Conservation (phyloP, 2,329 filamentous ascomycete species). For the Drechslera avenae region DNA sequence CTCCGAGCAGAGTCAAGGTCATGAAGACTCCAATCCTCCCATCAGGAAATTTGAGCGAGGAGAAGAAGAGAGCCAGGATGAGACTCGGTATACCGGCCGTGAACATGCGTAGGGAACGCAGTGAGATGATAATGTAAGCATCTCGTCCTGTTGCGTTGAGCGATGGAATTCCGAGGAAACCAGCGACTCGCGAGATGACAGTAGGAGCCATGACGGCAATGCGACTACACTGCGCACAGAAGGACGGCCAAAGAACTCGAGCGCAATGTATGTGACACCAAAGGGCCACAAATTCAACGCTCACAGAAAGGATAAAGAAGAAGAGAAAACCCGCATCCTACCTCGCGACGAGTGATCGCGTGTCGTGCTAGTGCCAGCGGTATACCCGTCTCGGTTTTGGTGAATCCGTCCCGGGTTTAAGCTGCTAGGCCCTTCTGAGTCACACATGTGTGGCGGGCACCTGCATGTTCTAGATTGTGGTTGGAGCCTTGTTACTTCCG, state of each 20-base stretch:
- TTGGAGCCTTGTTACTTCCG: slow-evolving; percentile 4
- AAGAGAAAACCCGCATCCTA: slow-evolving; percentile 8
- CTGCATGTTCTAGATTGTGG: slow-evolving; percentile 1
- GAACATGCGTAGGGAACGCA: slow-evolving; percentile 45
- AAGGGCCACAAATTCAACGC: not conserved
- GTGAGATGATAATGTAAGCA: slow-evolving; percentile 52
- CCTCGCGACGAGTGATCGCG: slow-evolving; percentile 9
- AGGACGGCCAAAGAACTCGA: not conserved
- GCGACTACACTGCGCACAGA: not conserved
- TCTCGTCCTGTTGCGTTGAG: slow-evolving; percentile 42
- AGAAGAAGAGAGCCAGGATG: slow-evolving; percentile 48
- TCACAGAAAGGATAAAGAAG: slow-evolving; percentile 7
- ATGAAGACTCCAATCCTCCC: slow-evolving; percentile 48
- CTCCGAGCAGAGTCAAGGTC: slow-evolving; percentile 49
- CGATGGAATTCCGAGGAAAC: slow-evolving; percentile 41
- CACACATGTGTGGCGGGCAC: slow-evolving; percentile 6
- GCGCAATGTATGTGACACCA: not conserved
- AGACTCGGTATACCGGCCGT: slow-evolving; percentile 45
- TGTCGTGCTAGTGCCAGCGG: slow-evolving; percentile 15
- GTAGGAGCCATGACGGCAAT: slow-evolving; percentile 22
- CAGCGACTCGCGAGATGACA: slow-evolving; percentile 27
- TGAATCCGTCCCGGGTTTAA: slow-evolving; percentile 22
- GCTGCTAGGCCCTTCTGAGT: slow-evolving; percentile 7
- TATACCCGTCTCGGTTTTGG: slow-evolving; percentile 20
- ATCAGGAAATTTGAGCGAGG: slow-evolving; percentile 43